These are phyloP conservation scores for Yamagishiella unicocca DNA, from an alignment of 139 green algal species.

Conservation along the genomic window DNA sequence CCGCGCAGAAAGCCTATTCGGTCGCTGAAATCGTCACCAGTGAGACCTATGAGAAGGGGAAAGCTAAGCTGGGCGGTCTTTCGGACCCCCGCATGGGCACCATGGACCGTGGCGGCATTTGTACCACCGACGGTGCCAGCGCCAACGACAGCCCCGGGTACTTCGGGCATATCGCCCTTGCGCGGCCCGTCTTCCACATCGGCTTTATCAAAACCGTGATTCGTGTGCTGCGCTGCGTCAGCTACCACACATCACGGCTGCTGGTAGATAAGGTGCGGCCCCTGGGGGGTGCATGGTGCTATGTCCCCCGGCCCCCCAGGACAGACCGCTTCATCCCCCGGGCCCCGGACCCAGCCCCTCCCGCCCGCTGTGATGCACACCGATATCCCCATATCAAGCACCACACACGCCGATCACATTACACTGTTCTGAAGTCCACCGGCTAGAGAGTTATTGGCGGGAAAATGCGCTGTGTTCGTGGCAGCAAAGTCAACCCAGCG, in stretches of 20 bases:
- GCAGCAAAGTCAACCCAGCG: no score
- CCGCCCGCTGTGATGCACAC: no score
- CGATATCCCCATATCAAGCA: no score
- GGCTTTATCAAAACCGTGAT: conserved; percentile 97
- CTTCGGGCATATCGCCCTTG: conserved; percentile 98
- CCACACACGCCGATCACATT: no score
- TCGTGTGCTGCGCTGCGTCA: conserved; percentile 94
- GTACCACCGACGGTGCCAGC: conserved; percentile 82
- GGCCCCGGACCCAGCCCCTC: no score
- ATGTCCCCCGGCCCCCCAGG: no score
- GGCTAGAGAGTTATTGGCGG: no score
- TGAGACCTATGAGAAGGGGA: conserved; percentile 94
- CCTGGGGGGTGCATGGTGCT: no score
- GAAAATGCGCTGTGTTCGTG: no score
- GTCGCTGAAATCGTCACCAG: conserved; percentile 87
- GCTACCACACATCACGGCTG: conserved; percentile 91
- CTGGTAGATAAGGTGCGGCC: conserved; percentile 85
- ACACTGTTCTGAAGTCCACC: no score
- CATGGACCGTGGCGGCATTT: conserved; percentile 87
- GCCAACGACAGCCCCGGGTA: conserved; percentile 94
- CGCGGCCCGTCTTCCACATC: conserved; percentile 96
- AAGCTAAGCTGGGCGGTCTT: conserved; percentile 90
- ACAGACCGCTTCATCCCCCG: no score
- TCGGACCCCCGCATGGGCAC: conserved; percentile 94
- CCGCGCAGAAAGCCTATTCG: conserved; percentile 87